phyloP scores from a whole-genome alignment of 1,284 basidiomycete species.

The Kalmanozyma brasiliensis region DNA sequence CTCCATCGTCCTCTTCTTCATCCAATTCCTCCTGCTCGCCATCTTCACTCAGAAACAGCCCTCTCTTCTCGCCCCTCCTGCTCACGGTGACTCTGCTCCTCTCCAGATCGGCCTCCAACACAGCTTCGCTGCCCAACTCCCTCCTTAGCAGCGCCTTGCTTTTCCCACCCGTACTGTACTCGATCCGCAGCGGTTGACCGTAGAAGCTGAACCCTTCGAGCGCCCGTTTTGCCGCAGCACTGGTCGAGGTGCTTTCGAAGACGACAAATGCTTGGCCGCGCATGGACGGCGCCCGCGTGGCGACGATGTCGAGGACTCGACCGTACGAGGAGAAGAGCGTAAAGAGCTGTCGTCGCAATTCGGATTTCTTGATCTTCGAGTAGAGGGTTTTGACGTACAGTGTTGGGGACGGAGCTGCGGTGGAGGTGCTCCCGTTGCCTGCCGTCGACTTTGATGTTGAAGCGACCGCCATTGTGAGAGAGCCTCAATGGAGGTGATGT shows the following conservation, averaged over 20 bases:
- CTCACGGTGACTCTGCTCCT: conserved; percentile 8
- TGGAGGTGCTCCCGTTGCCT: not conserved
- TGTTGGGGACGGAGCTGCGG: conserved; percentile 77
- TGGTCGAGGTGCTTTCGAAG: conserved; percentile 85
- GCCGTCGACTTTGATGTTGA: conserved; percentile 15
- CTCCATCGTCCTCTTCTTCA: conserved; percentile 73
- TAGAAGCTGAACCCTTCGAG: conserved; percentile 93
- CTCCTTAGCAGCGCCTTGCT: conserved; percentile 77
- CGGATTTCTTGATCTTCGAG: conserved; percentile 93
- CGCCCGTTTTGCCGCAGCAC: conserved; percentile 88
- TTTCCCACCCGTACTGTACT: conserved; percentile 81
- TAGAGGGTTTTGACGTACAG: conserved; percentile 95
- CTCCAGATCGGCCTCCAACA: conserved; percentile 47
- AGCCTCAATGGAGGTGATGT: too few relatives aligned
- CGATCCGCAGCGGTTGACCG: conserved; percentile 82
- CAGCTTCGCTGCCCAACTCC: conserved; percentile 53
- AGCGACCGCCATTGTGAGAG: conserved; percentile 16
- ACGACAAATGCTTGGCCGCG: conserved; percentile 96
- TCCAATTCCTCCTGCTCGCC: conserved; percentile 75
- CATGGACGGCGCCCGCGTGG: conserved; percentile 87
- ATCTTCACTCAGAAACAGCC: conserved; percentile 72
- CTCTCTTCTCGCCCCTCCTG: conserved; percentile 10
- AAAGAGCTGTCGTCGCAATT: conserved; percentile 84
- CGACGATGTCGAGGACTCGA: conserved; percentile 90
- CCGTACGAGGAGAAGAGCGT: conserved; percentile 93